Evolutionary conservation across 2,329 filamentous ascomycete species (phyloP), one percentile per base, ranked within the genome.

Genomic region (Colletotrichum coccodes): DNA sequence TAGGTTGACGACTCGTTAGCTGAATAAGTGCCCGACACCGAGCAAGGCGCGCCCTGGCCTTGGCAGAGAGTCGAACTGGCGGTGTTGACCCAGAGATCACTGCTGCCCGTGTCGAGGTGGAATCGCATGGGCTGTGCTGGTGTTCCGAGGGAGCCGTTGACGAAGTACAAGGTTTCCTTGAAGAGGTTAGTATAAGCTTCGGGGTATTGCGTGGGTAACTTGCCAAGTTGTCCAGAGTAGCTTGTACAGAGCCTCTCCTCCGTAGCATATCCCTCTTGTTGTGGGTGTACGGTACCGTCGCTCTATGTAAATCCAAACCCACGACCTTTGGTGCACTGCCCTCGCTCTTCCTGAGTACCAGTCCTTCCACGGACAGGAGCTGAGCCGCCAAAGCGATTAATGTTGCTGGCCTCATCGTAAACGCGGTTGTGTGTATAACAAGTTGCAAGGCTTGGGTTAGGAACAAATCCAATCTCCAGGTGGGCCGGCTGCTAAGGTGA

Each of bases 1-100:
- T 95, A 95, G 2, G 94, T 93, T 2, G 92, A 94, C 0, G 94
- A 97, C 1, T 84, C 79, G 76, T 92, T 91, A 46, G 92, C 86
- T 49, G 81, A 78, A 79, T 94, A 97, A 1, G 89, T 89, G 16
- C 93, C 93, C 1, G 89, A 86, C 21, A 79, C 80, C 6, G 79
- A 74, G 75, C 94, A 96, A 1, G 86, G 85, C 16, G 84, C 76
- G 1, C 78, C 77, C 1, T 76, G 73, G 5, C 78, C 75, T 8
- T 76, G 75, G 76, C 94, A 97, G 18, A 93, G 79, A 1, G 74
- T 66, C 0, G 92, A 95, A 56, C 78, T 79, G 3, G 84, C 81
- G 2, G 89, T 87, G 75, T 97, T 96, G 8, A 92, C 87, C 90
- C 90, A 92, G 26, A 92, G 80, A 75, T 92, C 90, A 73, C 89